Evolutionary conservation across 441 rosid species (phyloP), one percentile per base, ranked within the genome.

Genomic region (Arabidopsis hybrid): DNA sequence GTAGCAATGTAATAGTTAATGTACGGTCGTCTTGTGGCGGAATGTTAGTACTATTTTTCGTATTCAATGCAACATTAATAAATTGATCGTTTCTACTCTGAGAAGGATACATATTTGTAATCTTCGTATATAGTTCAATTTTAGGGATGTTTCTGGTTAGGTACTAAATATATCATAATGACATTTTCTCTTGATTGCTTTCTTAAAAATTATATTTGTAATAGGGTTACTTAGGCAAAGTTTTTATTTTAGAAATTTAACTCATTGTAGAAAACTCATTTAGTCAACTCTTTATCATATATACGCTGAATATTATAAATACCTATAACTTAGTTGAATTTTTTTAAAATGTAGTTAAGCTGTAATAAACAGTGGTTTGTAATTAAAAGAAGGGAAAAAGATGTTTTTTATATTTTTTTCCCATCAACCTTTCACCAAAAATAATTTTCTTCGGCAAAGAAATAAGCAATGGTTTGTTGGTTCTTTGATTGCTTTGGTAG

Each of bases 1-100:
- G 40, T 60, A 67, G 66, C 61, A 66, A 12, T 74, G 62, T 74
- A 31, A 18, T 38, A 50, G 66, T 64, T 55, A 8, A 38, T 38
- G 14, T 21, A 10, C 16, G 5, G 55, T 45, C 40, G 17, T 45
- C 11, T 45, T 57, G 1, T 35, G 59, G 14, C 29, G 38, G 52
- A 36, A 18, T 35, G 31, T 58, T 47, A 26, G 58, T 21, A 26
- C 35, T 63, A 34, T 60, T 36, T 58, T 38, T 50, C 8, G 60
- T 38, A 11, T 50, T 16, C 43, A 60, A 8, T 29, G 34, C 8
- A 26, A 47, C 14, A 9, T 39, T 49, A 8, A 69, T 58, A 58
- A 46, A 32, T 17, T 58, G n/a, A 21, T 69, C 46, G 11, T 58
- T 42, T 58, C 45, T 57, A n/a, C 42, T 8, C 39, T 34, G 21